A percentile compares a stretch with the other conserved stretches of the same genome.
phyloP scores from a whole-genome alignment of 768 basidiomycete species.

The Suillus lakei region DNA sequence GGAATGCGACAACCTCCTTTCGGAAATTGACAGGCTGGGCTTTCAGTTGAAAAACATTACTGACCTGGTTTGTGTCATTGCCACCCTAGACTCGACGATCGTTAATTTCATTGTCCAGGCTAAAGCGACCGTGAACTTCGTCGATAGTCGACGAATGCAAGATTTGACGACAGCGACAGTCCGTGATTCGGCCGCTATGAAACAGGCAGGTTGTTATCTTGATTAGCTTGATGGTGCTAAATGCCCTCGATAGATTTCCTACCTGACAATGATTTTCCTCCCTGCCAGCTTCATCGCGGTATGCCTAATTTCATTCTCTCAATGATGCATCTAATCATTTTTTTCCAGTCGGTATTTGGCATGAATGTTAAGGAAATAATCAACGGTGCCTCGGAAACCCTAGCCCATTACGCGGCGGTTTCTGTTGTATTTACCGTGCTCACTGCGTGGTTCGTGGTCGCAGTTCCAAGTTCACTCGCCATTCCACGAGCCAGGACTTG shows the following conservation, averaged over 20 bases:
- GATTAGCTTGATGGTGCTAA: slow-evolving; percentile 1
- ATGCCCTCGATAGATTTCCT: slow-evolving; percentile 46
- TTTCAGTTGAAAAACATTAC: slow-evolving; percentile 28
- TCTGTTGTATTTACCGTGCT: slow-evolving; percentile 49
- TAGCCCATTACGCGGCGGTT: slow-evolving; percentile 40
- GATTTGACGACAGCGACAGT: slow-evolving; percentile 13
- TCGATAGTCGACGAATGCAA: slow-evolving; percentile 41
- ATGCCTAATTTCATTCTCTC: slow-evolving; percentile 11
- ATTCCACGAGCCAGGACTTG: slow-evolving; percentile 16
- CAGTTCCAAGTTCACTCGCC: slow-evolving; percentile 44
- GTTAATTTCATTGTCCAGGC: slow-evolving; percentile 40
- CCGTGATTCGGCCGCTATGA: slow-evolving; percentile 20
- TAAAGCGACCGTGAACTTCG: slow-evolving; percentile 57
- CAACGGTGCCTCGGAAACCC: slow-evolving; percentile 25
- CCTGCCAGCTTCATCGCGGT: slow-evolving; percentile 51
- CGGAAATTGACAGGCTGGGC: slow-evolving; percentile 53
- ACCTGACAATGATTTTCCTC: slow-evolving; percentile 61
- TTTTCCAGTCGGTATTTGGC: slow-evolving; percentile 20
- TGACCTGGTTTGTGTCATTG: slow-evolving; percentile 22
- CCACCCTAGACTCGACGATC: neutral
- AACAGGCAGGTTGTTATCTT: slow-evolving; percentile 22
- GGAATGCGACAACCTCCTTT: slow-evolving; percentile 53
- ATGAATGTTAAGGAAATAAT: slow-evolving; percentile 26
- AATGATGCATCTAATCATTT: neutral
- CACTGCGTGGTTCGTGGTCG: slow-evolving; percentile 59